A percentile compares a stretch with the other conserved stretches of the same genome.
phyloP scores from a whole-genome alignment of 345 rosid species.

The Brassica nigra region DNA sequence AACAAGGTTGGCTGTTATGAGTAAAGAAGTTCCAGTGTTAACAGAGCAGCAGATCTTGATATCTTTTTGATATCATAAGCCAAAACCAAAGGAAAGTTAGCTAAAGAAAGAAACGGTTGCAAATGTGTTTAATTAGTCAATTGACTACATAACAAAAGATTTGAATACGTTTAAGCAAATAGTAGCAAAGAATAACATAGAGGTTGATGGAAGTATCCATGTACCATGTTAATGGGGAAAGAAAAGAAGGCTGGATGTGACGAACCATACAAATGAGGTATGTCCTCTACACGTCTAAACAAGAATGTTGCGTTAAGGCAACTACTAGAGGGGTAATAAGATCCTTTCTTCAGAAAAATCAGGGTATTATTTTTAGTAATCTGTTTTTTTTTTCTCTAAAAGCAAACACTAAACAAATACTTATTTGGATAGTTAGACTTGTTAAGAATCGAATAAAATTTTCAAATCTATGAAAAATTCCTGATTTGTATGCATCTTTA shows the following conservation, averaged over 20 bases:
- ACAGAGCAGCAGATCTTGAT: not conserved
- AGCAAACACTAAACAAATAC: not conserved
- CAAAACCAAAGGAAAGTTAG: not conserved
- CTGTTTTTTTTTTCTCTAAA: not conserved
- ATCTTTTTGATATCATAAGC: not conserved
- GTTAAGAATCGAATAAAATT: not conserved
- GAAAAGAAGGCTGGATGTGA: not conserved
- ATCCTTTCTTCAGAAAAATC: not conserved
- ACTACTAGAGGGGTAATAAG: not conserved
- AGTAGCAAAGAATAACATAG: not conserved
- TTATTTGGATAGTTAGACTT: not conserved
- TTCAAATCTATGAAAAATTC: not conserved
- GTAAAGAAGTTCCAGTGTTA: constrained; percentile 2
- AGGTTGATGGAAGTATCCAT: not conserved
- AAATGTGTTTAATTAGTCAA: not conserved
- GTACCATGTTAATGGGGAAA: not conserved
- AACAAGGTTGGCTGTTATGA: not conserved
- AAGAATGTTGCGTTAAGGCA: not conserved
- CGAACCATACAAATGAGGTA: not conserved
- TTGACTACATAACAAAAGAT: not conserved
- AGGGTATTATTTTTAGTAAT: not conserved
- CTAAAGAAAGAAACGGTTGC: not conserved
- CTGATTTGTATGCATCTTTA: not conserved
- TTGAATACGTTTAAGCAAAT: not conserved
- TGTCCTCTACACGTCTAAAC: constrained; percentile 19